phyloP scores from a whole-genome alignment of 495 filamentous ascomycete genomes.

The Penicillium salamii region DNA sequence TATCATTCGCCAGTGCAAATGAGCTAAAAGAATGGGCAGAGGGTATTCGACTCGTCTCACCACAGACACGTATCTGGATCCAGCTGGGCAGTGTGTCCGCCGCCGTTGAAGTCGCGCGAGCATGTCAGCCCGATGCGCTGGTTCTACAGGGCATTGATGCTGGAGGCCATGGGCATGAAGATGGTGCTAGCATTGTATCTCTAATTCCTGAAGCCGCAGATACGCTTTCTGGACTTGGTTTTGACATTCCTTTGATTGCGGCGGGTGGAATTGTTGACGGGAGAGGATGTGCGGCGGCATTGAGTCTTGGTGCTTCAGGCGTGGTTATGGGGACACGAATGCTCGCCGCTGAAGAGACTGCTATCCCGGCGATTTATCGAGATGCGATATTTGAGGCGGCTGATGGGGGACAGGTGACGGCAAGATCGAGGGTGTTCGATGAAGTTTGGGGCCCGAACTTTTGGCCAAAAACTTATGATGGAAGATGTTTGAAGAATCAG shows the following conservation, averaged over 20 bases:
- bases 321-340: constrained; percentile 70
- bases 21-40: constrained; percentile 7
- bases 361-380: constrained; percentile 54
- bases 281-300: constrained; percentile 55
- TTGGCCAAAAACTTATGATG: constrained; percentile 64
- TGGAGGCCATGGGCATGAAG: constrained; percentile 66
- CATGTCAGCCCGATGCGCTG: constrained; percentile 55
- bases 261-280: constrained; percentile 70
- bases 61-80: constrained; percentile 58
- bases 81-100: constrained; percentile 65
- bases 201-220: constrained; percentile 57
- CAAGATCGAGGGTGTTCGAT: constrained; percentile 67
- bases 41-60: constrained; percentile 4
- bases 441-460: constrained; percentile 56
- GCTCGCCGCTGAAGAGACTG: constrained; percentile 57
- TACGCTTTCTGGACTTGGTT: constrained; percentile 35
- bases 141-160: constrained; percentile 72
- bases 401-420: constrained; percentile 64
- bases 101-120: constrained; percentile 43
- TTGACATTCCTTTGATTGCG: constrained; percentile 54
- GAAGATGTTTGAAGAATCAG: constrained; percentile 58
- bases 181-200: constrained; percentile 52
- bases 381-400: constrained; percentile 52
- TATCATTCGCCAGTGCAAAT: constrained; percentile 6
- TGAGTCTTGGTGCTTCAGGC: constrained; percentile 62